phyloP scores from a whole-genome alignment of 2,329 filamentous ascomycete genomes.

The Calonectria pseudoturangicola region DNA sequence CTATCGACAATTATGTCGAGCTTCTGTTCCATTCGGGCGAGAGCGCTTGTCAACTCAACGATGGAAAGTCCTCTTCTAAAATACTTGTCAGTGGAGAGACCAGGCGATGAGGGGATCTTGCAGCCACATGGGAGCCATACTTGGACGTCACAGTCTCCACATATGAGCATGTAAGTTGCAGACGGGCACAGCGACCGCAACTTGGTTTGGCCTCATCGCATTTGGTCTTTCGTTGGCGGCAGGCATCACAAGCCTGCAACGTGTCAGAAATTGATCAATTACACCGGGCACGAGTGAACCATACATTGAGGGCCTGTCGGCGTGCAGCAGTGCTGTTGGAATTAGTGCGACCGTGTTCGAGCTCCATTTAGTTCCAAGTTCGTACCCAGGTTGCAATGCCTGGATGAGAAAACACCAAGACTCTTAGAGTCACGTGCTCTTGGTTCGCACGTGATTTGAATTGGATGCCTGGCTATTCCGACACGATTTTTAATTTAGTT shows the following conservation, averaged over 20 bases:
- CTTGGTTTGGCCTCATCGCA: constrained; percentile 43
- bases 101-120: not conserved
- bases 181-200: constrained; percentile 40
- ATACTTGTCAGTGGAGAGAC: not conserved
- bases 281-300: not conserved
- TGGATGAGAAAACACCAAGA: not conserved
- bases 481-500: no score
- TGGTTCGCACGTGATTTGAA: no score
- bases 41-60: constrained; percentile 26
- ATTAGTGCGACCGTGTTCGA: not conserved
- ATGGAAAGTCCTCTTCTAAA: constrained; percentile 38
- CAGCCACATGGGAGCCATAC: not conserved
- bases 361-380: constrained; percentile 7
- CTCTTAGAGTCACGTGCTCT: no score
- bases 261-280: not conserved
- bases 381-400: not conserved
- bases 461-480: no score
- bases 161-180: constrained; percentile 40
- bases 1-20: constrained; percentile 29
- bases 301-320: constrained; percentile 37
- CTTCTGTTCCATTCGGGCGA: constrained; percentile 44
- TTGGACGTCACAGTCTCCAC: constrained; percentile 40
- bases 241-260: constrained; percentile 43
- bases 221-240: constrained; percentile 45
- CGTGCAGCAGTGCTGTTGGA: constrained; percentile 12